A percentile compares a stretch with the other conserved stretches of the same genome.
phyloP scores from a whole-genome alignment of 139 green algal species.

The Edaphochlamys debaryana region DNA sequence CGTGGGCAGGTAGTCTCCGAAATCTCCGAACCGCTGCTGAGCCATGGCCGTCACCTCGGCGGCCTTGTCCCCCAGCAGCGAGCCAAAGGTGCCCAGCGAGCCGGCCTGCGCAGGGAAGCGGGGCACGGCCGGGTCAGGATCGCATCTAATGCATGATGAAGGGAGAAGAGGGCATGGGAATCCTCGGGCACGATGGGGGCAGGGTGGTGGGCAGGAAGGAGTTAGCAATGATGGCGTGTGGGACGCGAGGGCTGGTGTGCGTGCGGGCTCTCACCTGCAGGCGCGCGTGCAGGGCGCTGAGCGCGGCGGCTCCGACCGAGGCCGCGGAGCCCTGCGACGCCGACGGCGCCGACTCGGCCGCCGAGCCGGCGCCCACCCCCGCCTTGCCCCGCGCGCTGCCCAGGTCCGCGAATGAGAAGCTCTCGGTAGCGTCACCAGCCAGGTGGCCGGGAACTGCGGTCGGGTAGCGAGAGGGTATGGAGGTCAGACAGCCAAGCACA shows the following conservation, averaged over 20 bases:
- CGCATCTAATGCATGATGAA: too few relatives aligned
- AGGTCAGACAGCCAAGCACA: too few relatives aligned
- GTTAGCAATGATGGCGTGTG: neutral
- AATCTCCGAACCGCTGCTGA: constrained; percentile 49
- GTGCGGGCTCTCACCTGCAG: constrained; percentile 26
- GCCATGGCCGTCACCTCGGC: constrained; percentile 67
- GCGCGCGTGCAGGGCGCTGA: constrained; percentile 53
- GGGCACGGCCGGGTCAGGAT: too few relatives aligned
- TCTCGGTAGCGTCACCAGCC: neutral
- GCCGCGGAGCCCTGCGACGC: constrained; percentile 29
- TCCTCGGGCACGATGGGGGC: too few relatives aligned
- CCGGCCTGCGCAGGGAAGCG: constrained; percentile 42
- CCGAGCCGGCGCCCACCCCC: neutral
- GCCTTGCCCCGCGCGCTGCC: constrained; percentile 10
- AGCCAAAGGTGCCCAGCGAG: constrained; percentile 49
- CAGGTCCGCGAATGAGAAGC: constrained; percentile 58
- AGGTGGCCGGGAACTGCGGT: neutral
- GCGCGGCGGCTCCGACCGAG: constrained; percentile 36
- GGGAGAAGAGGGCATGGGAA: neutral
- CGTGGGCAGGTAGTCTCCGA: constrained; percentile 53
- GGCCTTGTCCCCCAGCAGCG: constrained; percentile 63
- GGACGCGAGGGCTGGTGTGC: too few relatives aligned
- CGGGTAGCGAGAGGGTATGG: too few relatives aligned
- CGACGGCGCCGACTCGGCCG: neutral
- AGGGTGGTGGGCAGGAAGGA: neutral